Base-by-base conservation (phyloP, 345 rosid genomes). In the Ricinus communis region DNA sequence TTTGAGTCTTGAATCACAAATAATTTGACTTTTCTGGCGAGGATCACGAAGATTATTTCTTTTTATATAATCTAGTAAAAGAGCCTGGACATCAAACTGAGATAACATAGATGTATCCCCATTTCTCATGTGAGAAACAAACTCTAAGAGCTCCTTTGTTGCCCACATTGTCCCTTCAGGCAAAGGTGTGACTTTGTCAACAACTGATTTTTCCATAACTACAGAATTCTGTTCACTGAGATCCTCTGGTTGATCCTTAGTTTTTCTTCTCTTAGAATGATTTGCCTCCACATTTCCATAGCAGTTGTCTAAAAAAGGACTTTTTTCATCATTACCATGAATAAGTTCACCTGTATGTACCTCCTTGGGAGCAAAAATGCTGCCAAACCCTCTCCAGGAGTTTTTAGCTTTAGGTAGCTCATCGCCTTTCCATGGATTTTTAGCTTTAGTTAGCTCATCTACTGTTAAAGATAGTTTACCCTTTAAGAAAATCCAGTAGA, bases 401-500 rank as follows among this genome's bases (percentile, higher is more conserved):
- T 25, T 78, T 65, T 54, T 78, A n/a, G 46, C 58, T 74, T 78
- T 78, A 31, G 77, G 63, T 53, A 78, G 28, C 49, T 74, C 74
- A 58, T 78, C 75, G 53, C 74, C 88, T 72, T 85, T 86, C 97
- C 94, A 87, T 21, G 94, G 98, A 77, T 83, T 87, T 86, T 84
- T 88, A 65, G 94, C 97, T 72, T 75, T 82, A n/a, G 82, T 82
- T 74, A 95, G 86, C 79, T 92, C 97, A 45, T 77, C 86, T 59
- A 84, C 45, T 66, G 92, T 89, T 77, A 95, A 82, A 60, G 86
- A 85, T 62, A 87, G 83, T 66, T 87, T 86, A 70, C 81, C 91
- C 87, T 92, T 95, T 73, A 90, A 74, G 70, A 66, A 80, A 68
- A 82, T 71, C 99, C 99, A 95, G 75, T 95, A 95, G 25, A 88